Base-by-base conservation (phyloP, 2,329 filamentous ascomycete genomes). In the Colletotrichum agaves region DNA sequence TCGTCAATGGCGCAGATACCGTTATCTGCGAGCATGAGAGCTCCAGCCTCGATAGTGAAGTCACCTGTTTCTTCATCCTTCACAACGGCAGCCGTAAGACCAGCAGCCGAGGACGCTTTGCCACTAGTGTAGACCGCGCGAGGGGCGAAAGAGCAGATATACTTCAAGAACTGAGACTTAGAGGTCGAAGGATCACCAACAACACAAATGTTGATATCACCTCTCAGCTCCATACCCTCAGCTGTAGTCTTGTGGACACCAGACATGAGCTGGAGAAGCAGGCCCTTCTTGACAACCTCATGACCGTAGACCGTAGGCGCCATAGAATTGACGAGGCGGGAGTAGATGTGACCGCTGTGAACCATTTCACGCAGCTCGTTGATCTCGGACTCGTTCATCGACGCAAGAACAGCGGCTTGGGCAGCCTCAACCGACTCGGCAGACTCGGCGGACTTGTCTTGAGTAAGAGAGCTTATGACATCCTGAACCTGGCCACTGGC, bases 51-150 rank as follows among this genome's bases (percentile, higher is more conserved):
- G 73, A 99, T 99, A 13, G 96, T 99, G 78, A 98, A 98, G 77
- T 99, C 96, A 71, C 96, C 96, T 19, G 96, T 99, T 81, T 99
- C 96, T 76, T 98, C 94, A 75, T 99, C 96, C 78, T 98, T 99
- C 70, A 98, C 91, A 0, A 99, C 96, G 0, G 96, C 95, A 4
- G 96, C 96, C 4, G 96, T 99, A 67, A 99, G 87, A 93, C 96
- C 96, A 61, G 96, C 96, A 10, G 96, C 96, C 0, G 95, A 98
- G 3, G 95, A 98, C 3, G 96, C 96, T 79, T 99, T 99, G 66
- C 96, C 96, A 65, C 94, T 98, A 23, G 96, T 99, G 80, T 99
- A 99, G 50, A 99, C 94, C 15, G 96, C 94, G 44, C 96, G 92
- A 23, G 96, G 96, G n/a, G 97, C 90, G 77, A 99, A 94, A 27